Evolutionary conservation across 192 early-diverging fungal species (phyloP), one percentile per base, ranked within the genome.

Genomic region (Rhizophagus prolifer): DNA sequence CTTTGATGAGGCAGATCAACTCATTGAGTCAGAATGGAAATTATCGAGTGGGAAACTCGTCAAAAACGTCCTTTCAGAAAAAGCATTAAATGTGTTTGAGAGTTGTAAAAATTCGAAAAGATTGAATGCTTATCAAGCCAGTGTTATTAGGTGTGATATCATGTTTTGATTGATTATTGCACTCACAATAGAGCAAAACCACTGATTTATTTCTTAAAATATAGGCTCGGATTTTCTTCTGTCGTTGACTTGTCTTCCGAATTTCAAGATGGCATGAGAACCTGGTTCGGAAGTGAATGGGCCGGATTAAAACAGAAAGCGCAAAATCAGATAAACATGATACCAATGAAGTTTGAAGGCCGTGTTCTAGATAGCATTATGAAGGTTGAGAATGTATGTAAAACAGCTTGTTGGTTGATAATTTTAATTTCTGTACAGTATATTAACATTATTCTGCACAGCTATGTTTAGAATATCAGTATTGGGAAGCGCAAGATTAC

Each of bases 181-280:
- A 28, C 7, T 34, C 36, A 2, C 8, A n/a, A 36, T 38, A 68
- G 25, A 64, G 26, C 46, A 23, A 14, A 70, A 34, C 34, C 21
- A 70, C 67, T 70, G 67, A 70, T 36, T 30, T 25, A 34, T 72
- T 9, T 31, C 31, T 34, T 31, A 10, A 72, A 72, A 60, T 72
- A 58, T 62, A 75, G 74, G 23, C 28, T 75, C 9, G 70, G 77
- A 26, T 34, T 78, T 4, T 73, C 77, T 28, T 78, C 77, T 23
- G 65, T 78, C 3, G 30, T 78, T 7, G 78, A 79, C 61, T 21
- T 79, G 16, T 73, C 70, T 26, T 79, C 78, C 19, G 70, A 79
- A 74, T 79, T 74, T 61, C n/a, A 30, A 23, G 71, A 23, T 3
- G 70, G 78, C 2, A 79, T 79, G 70, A 65, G 30, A 1, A 30